Evolutionary conservation across 192 early-diverging fungal genomes (phyloP).

Genomic region (Coemansia sp.): DNA sequence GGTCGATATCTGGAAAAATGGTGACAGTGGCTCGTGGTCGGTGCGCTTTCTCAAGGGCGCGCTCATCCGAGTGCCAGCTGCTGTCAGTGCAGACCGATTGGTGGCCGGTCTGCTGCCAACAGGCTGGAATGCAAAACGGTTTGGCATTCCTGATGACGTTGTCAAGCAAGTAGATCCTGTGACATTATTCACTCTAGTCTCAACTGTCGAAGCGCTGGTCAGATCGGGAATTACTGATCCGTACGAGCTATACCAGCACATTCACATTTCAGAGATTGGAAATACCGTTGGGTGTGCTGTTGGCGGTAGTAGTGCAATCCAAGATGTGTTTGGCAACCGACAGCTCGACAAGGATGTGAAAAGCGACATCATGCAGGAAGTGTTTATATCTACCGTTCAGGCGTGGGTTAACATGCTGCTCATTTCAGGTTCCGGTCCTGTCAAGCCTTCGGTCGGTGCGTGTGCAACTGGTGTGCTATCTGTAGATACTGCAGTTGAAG

Average conservation of each 20-base stretch:
- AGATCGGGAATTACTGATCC: constrained; percentile 92
- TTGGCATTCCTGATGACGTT: constrained; percentile 91
- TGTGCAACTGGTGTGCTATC: constrained; percentile 90
- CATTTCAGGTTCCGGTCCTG: constrained; percentile 87
- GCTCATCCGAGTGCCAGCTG: constrained; percentile 82
- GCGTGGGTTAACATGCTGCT: constrained; percentile 81
- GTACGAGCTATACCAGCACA: constrained; percentile 94
- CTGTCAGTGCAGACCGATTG: constrained; percentile 73
- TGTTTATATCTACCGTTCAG: constrained; percentile 26
- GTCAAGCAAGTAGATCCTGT: constrained; percentile 84
- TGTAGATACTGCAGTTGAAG: constrained; percentile 90
- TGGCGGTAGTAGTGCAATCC: constrained; percentile 73
- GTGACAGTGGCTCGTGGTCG: constrained; percentile 62
- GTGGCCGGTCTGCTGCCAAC: constrained; percentile 91
- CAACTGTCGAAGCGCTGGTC: constrained; percentile 90
- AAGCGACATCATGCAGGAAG: constrained; percentile 86
- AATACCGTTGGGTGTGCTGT: constrained; percentile 85
- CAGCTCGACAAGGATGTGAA: constrained; percentile 74
- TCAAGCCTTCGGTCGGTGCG: constrained; percentile 75
- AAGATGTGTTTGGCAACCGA: constrained; percentile 74
- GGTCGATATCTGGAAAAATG: constrained; percentile 59
- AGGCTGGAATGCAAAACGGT: constrained; percentile 86
- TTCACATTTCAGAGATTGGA: constrained; percentile 91
- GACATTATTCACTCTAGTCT: constrained; percentile 79
- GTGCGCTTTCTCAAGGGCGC: constrained; percentile 87